Evolutionary conservation across 768 basidiomycete species (phyloP).

Genomic region (Chalciporus sphaerocephalus): DNA sequence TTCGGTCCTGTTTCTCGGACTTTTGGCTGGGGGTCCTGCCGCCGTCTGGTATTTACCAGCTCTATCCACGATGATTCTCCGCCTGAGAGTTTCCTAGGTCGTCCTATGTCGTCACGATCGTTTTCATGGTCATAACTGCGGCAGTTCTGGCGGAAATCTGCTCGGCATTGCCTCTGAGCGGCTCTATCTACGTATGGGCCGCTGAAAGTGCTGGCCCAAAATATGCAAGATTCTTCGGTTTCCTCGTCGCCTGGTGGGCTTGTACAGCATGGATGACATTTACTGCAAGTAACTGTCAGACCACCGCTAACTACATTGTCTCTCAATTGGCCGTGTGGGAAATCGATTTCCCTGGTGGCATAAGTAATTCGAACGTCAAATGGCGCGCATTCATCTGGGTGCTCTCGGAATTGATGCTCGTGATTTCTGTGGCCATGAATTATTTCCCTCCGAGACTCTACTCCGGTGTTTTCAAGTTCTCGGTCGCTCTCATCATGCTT

Average conservation of each 20-base stretch:
- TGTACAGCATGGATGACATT: conserved; percentile 98
- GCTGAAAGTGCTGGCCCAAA: conserved; percentile 89
- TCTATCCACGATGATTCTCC: background rate
- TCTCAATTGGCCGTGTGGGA: conserved; percentile 81
- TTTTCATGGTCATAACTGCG: conserved; percentile 88
- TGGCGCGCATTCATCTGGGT: conserved; percentile 87
- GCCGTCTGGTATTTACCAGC: conserved; percentile 61
- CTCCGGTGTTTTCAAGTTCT: conserved; percentile 72
- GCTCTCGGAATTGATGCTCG: conserved; percentile 66
- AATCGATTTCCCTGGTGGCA: conserved; percentile 78
- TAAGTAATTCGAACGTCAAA: conserved; percentile 65
- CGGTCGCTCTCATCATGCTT: conserved; percentile 69
- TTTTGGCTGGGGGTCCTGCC: conserved; percentile 81
- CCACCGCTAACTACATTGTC: conserved; percentile 85
- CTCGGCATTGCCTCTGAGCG: conserved; percentile 80
- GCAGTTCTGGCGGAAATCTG: conserved; percentile 86
- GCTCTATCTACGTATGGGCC: conserved; percentile 94
- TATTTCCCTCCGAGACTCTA: conserved; percentile 76
- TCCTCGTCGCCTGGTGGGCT: conserved; percentile 91
- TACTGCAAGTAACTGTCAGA: conserved; percentile 84
- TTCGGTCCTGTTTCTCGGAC: conserved; percentile 73
- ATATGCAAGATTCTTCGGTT: conserved; percentile 81
- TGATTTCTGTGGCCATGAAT: conserved; percentile 76
- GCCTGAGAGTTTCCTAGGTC: conserved; percentile 53
- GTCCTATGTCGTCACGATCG: conserved; percentile 72